Evolutionary conservation across 495 filamentous ascomycete genomes (phyloP), one percentile per base, ranked within the genome.

Genomic region (Rhizodiscina lignyota): DNA sequence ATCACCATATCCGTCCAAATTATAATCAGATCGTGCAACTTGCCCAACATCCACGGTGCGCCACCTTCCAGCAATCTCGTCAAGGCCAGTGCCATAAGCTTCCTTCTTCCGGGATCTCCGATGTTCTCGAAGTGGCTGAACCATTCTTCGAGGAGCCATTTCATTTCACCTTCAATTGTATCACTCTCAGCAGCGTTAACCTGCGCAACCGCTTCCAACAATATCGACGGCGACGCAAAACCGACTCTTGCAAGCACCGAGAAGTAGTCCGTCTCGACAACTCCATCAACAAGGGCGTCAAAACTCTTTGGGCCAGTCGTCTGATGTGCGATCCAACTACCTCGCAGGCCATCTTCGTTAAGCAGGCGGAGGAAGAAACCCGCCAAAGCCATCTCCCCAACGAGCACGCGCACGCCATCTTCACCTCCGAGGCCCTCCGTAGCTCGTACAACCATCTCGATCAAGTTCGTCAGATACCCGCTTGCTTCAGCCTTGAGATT

Each of bases 131-230:
- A 82, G 45, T 86, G 77, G 23, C 58, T 54, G 58, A 94, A 92
- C 89, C 89, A 97, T 53, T 91, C 84, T 0, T 66, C 61, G 27
- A 83, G 55, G 20, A 96, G 62, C 85, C 84, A 93, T 13, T 58
- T 51, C 28, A 76, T 55, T 41, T 65, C 68, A 18, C 67, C 59
- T 23, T 74, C 65, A 2, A 63, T 55, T 13, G 56, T 32, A 34
- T 54, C 43, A 2, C 50, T 53, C 0, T 61, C 56, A 6, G 55
- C 58, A 30, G 52, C 44, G 24, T 50, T 41, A 29, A 72, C 47
- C 10, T 49, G 45, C 6, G 49, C 44, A 16, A 82, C 52, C 32
- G 77, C 68, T 17, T 64, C 68, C 10, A 71, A 53, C n/a, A n/a
- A n/a, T 18, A 79, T 60, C 5, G 50, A 49, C 0, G 85, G 77